Evolutionary conservation across 768 basidiomycete genomes (phyloP).

Genomic region (Nidularia pulvinata): DNA sequence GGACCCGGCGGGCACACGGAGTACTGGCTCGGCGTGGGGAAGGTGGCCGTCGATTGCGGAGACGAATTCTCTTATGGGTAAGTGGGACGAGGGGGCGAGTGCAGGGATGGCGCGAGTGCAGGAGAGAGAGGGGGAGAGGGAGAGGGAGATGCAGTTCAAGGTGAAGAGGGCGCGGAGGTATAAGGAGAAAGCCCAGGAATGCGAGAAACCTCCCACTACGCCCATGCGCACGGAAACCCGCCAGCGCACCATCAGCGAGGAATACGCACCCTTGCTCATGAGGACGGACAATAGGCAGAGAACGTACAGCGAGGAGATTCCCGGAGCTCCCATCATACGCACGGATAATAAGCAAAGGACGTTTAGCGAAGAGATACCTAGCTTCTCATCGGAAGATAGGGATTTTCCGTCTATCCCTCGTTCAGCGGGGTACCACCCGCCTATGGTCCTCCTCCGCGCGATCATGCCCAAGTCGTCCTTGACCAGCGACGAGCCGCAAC

Average conservation of each 20-base stretch:
- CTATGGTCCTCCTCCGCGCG: neutral
- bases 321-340: neutral
- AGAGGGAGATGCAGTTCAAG: neutral
- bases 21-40: conserved; percentile 31
- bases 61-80: conserved; percentile 14
- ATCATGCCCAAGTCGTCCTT: neutral
- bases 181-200: conserved; percentile 3
- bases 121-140: neutral
- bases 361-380: neutral
- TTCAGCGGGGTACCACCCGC: conserved; percentile 2
- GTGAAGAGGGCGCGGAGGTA: conserved; percentile 4
- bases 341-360: neutral
- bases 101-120: neutral
- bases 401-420: neutral
- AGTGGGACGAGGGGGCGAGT: conserved; percentile 13
- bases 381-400: neutral
- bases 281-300: conserved; percentile 10
- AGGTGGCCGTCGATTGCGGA: conserved; percentile 38
- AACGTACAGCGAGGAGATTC: neutral
- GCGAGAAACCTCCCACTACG: neutral
- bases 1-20: conserved; percentile 38
- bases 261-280: no score
- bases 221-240: neutral
- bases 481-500: neutral
- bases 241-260: no score